Base-by-base conservation (phyloP, 176 grass and related monocot genomes). In the Triticum dicoccoides region DNA sequence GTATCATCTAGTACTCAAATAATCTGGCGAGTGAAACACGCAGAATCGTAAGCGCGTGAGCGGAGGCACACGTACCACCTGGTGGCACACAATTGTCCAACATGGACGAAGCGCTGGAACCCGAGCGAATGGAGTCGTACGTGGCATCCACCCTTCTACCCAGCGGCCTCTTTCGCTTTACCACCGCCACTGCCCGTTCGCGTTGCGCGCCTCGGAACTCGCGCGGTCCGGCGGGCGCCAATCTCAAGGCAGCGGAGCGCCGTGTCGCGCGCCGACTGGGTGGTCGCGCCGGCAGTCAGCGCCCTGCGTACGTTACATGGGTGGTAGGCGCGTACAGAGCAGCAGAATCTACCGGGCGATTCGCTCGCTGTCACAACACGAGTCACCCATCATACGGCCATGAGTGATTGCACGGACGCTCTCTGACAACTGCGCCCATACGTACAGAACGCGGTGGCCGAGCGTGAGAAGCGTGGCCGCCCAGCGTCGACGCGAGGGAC, bases 71-170 rank as follows among this genome's bases (percentile, higher is more conserved):
- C 47, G 47, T 51, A 51, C 47, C 47, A 2, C 47, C 47, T 51
- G 13, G 47, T 51, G 47, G 47, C 47, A 17, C 47, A 15, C 13
- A 51, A 51, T 51, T 4, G 14, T 15, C 47, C 18, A 61, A 0
- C 18, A 61, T 61, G 58, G 41, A 6, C 9, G 12, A 25, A 5
- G 8, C 68, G 1, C 8, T 6, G 17, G 18, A 18, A 4, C 37
- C 59, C 35, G n/a, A 80, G 78, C 8, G 37, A 80, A 18, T 42
- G 59, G 15, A 32, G 78, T 66, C 78, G 24, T 69, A 82, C 80
- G 80, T 82, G 42, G 25, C 80, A 4, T 18, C 5, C 65, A 35
- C 18, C 9, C 63, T 11, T 45, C 35, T 49, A 41, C 41, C 41
- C 9, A 12, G 25, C 20, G 21, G 47, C 47, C 54, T 20, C 11